Evolutionary conservation across 345 rosid genomes (phyloP).

Genomic region (Clarkia xantiana): DNA sequence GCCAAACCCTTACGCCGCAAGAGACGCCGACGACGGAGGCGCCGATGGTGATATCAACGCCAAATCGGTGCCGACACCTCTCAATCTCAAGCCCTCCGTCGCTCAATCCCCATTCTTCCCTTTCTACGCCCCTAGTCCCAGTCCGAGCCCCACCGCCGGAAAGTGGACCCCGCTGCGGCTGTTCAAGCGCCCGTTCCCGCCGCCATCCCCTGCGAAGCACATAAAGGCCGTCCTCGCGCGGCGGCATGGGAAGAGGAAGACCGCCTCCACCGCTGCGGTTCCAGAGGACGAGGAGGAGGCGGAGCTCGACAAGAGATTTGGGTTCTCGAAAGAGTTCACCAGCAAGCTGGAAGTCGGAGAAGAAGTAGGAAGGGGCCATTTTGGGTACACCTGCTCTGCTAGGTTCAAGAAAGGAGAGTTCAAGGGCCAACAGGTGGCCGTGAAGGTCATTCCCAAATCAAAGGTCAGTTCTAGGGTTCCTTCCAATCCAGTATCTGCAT

Average conservation of each 20-base stretch:
- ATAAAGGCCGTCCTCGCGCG: constrained; percentile 56
- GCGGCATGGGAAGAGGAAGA: constrained; percentile 32
- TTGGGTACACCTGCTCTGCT: constrained; percentile 91
- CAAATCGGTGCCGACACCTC: constrained; percentile 14
- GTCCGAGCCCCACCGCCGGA: constrained; percentile 4
- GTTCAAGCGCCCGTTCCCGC: constrained; percentile 63
- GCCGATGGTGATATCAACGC: constrained; percentile 16
- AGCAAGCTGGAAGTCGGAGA: constrained; percentile 58
- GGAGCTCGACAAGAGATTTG: constrained; percentile 80
- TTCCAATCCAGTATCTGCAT: neutral
- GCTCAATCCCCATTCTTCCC: constrained; percentile 11
- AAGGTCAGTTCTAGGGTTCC: constrained; percentile 33
- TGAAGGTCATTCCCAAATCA: constrained; percentile 84
- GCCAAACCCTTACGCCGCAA: constrained; percentile 55
- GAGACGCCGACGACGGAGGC: constrained; percentile 18
- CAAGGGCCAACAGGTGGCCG: constrained; percentile 80
- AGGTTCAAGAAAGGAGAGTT: constrained; percentile 78
- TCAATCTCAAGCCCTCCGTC: constrained; percentile 7
- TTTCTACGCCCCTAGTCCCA: neutral
- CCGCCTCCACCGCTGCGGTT: constrained; percentile 19
- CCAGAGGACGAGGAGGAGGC: constrained; percentile 33
- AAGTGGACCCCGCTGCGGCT: constrained; percentile 56
- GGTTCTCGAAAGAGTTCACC: constrained; percentile 62
- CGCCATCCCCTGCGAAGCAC: constrained; percentile 94
- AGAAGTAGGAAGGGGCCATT: constrained; percentile 96